These are phyloP conservation scores for Candida ficus DNA, from an alignment of 805 yeast genomes.

Conservation along the genomic window DNA sequence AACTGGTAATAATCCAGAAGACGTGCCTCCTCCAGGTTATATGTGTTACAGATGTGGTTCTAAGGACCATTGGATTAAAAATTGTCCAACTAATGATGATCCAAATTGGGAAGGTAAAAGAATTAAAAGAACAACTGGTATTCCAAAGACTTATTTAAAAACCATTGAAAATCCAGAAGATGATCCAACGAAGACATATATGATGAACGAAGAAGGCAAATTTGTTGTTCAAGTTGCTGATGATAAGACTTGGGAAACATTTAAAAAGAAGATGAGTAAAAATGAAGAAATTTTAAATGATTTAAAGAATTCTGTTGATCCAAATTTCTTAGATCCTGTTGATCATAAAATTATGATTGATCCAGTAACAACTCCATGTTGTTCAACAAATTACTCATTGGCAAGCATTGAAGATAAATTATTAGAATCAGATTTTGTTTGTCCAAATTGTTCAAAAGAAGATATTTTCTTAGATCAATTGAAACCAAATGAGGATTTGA, in stretches of 20 bases:
- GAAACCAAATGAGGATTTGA: conserved; percentile 54
- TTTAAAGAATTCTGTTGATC: conserved; percentile 37
- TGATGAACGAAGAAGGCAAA: conserved; percentile 93
- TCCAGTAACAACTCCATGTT: conserved; percentile 85
- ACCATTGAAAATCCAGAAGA: conserved; percentile 80
- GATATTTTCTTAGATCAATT: conserved; percentile 77
- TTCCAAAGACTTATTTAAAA: conserved; percentile 87
- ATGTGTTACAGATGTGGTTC: conserved; percentile 96
- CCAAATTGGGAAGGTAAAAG: conserved; percentile 92
- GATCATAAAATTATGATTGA: conserved; percentile 55
- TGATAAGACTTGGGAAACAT: conserved; percentile 81
- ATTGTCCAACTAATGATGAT: conserved; percentile 91
- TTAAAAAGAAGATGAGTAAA: conserved; percentile 53
- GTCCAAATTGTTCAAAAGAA: conserved; percentile 78
- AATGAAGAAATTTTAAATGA: conserved; percentile 19
- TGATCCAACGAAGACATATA: conserved; percentile 51
- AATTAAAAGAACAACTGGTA: conserved; percentile 92
- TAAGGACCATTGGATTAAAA: conserved; percentile 92
- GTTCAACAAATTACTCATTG: conserved; percentile 53
- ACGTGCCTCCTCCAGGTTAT: conserved; percentile 90
- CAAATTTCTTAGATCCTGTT: conserved; percentile 65
- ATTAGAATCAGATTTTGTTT: conserved; percentile 78
- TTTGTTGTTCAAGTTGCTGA: conserved; percentile 97
- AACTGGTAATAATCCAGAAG: conserved; percentile 42
- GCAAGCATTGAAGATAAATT: conserved; percentile 59